phyloP scores from a whole-genome alignment of 192 early-diverging fungal species.

The Phycomyces nitens region DNA sequence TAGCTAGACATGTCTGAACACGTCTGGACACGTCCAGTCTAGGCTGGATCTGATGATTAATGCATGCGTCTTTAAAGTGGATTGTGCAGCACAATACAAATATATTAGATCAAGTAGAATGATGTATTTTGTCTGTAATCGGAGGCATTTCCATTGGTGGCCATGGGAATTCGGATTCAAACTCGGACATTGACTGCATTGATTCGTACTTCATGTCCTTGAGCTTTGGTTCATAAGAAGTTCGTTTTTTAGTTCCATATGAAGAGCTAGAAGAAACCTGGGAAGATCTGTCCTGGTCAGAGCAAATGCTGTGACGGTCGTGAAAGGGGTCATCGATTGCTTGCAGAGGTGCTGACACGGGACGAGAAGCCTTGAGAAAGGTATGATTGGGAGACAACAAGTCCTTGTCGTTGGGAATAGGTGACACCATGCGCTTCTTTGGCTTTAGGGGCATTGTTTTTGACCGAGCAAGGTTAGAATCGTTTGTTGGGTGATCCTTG shows the following conservation, averaged over 20 bases:
- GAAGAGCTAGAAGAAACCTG: background rate
- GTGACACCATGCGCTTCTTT: background rate
- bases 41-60: too few relatives aligned
- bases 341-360: background rate
- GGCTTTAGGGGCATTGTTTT: background rate
- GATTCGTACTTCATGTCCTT: background rate
- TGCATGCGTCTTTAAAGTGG: too few relatives aligned
- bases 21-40: too few relatives aligned
- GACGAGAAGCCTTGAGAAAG: background rate
- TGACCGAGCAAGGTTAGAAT: too few relatives aligned
- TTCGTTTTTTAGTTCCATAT: too few relatives aligned
- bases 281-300: background rate
- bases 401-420: background rate
- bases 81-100: too few relatives aligned
- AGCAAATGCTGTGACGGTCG: slow-evolving; percentile 10
- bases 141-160: background rate
- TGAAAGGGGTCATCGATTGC: slow-evolving; percentile 11
- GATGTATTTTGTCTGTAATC: too few relatives aligned
- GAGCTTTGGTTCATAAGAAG: background rate
- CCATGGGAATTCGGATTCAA: background rate
- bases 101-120: too few relatives aligned
- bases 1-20: too few relatives aligned
- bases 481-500: background rate
- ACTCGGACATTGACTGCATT: background rate
- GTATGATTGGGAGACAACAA: background rate